A percentile compares a stretch with the other conserved stretches of the same genome.
Conservation (phyloP, 2,329 filamentous ascomycete genomes). For the Sordariomycetes sp. region DNA sequence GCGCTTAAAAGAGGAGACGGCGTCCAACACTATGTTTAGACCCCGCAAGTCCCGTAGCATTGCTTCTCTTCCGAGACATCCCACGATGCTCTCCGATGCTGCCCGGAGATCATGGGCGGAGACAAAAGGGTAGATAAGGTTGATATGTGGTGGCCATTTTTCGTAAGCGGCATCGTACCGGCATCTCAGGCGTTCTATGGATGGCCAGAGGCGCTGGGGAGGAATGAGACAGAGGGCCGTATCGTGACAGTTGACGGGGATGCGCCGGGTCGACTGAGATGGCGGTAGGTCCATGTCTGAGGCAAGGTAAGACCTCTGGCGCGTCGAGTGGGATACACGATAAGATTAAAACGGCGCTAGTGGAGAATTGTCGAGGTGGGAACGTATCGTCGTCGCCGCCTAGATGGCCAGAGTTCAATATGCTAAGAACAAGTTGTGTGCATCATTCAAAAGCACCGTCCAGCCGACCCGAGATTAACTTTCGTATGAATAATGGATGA, state of each 20-base stretch:
- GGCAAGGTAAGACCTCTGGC: neutral
- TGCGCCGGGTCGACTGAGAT: neutral
- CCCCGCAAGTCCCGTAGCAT: neutral
- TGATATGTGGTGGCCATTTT: constrained; percentile 55
- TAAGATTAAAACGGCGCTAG: neutral
- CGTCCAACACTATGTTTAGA: constrained; percentile 20
- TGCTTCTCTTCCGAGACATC: constrained; percentile 9
- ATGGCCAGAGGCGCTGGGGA: constrained; percentile 28
- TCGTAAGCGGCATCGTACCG: constrained; percentile 47
- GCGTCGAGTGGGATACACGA: neutral
- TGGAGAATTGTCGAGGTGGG: no score
- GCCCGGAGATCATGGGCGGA: constrained; percentile 26
- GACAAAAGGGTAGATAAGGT: constrained; percentile 55
- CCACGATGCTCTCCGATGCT: constrained; percentile 25
- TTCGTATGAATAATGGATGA: neutral
- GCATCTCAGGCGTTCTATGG: constrained; percentile 40
- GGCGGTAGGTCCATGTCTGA: neutral
- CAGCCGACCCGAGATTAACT: neutral
- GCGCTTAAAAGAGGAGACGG: constrained; percentile 32
- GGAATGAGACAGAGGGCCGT: constrained; percentile 50
- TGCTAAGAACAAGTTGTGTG: no score
- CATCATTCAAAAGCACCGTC: no score
- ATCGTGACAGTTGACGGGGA: constrained; percentile 26
- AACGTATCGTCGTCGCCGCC: no score
- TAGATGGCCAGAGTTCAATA: no score